Conservation (phyloP, 176 grass and related monocot genomes). For the Oryza officinalis region DNA sequence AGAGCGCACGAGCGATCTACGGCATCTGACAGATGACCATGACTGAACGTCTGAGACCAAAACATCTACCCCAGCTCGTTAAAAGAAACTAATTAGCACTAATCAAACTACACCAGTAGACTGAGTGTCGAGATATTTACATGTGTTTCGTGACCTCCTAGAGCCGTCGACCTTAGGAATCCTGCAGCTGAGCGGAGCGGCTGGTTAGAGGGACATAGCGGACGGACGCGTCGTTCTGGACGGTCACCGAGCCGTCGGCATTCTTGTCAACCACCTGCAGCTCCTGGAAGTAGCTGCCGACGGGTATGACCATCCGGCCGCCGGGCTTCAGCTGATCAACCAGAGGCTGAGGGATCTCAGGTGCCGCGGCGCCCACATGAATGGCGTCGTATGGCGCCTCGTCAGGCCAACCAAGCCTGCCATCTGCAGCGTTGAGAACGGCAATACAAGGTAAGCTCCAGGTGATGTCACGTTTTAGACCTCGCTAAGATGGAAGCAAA, state of each 20-base stretch:
- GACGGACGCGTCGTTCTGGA: slow-evolving; percentile 47
- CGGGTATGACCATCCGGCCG: slow-evolving; percentile 79
- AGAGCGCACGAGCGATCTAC: no score
- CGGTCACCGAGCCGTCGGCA: slow-evolving; percentile 44
- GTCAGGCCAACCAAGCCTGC: slow-evolving; percentile 68
- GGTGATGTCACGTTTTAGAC: neutral
- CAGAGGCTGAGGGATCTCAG: slow-evolving; percentile 60
- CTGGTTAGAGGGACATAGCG: slow-evolving; percentile 81
- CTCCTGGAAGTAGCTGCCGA: slow-evolving; percentile 60
- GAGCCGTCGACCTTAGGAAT: slow-evolving; percentile 30
- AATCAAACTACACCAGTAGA: neutral
- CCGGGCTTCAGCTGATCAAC: slow-evolving; percentile 80
- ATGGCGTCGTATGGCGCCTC: slow-evolving; percentile 60
- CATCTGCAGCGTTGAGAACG: slow-evolving; percentile 46
- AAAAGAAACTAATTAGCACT: neutral
- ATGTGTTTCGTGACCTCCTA: neutral
- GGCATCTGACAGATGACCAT: neutral
- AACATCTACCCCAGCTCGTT: neutral
- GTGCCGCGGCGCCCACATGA: slow-evolving; percentile 75
- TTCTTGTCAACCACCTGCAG: slow-evolving; percentile 84
- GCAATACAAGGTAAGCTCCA: neutral
- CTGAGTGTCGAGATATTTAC: neutral
- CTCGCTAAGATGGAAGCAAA: neutral
- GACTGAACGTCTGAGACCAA: neutral
- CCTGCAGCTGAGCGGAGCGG: slow-evolving; percentile 49